These are phyloP conservation scores for Aspergillus fumigatiaffinis DNA, from an alignment of 2,329 filamentous ascomycete genomes.

Conservation along the genomic window DNA sequence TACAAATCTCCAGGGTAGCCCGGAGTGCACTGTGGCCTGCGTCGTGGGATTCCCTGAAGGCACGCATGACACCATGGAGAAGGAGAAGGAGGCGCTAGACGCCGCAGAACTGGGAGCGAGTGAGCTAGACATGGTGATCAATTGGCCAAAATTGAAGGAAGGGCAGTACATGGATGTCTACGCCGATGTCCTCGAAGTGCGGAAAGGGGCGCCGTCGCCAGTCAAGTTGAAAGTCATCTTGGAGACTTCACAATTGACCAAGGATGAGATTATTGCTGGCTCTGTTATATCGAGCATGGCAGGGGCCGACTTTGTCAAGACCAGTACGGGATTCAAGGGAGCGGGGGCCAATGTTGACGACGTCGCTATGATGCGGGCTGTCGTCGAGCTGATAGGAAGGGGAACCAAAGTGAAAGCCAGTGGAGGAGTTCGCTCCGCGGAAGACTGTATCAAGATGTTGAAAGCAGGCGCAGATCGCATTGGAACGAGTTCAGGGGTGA, in stretches of 20 bases:
- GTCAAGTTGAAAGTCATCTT: conserved; percentile 55
- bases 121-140: conserved; percentile 59
- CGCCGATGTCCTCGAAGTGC: conserved; percentile 50
- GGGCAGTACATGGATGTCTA: conserved; percentile 49
- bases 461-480: conserved; percentile 54
- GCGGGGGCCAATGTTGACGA: conserved; percentile 50
- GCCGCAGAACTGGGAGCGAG: conserved; percentile 50
- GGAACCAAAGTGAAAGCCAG: conserved; percentile 55
- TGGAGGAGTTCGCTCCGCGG: conserved; percentile 51
- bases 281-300: conserved; percentile 51
- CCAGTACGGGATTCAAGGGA: conserved; percentile 57
- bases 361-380: conserved; percentile 52
- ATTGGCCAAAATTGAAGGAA: conserved; percentile 46
- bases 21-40: conserved; percentile 50
- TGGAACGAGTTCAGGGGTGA: conserved; percentile 54
- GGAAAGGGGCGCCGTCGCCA: conserved; percentile 43
- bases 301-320: conserved; percentile 58
- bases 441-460: conserved; percentile 52
- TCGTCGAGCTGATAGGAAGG: conserved; percentile 42
- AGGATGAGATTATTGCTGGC: conserved; percentile 51
- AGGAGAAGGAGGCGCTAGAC: conserved; percentile 49
- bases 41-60: conserved; percentile 61
- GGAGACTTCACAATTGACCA: conserved; percentile 52
- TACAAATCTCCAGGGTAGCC: conserved; percentile 42
- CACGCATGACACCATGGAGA: conserved; percentile 48